Conservation (phyloP, 1,139 yeast genomes). For the Citeromyces siamensis region DNA sequence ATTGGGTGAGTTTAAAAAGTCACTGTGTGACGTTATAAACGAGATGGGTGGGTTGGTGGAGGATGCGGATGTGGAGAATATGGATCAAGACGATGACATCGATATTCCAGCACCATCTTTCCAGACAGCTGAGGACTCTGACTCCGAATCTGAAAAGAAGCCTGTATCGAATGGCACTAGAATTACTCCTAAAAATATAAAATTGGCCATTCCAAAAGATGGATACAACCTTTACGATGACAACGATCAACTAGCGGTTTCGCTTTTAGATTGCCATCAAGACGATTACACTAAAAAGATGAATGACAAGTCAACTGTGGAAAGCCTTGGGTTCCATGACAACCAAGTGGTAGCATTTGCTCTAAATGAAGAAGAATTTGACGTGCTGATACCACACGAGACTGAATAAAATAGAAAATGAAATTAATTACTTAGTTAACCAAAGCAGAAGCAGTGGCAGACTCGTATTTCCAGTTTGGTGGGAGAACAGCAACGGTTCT, state of each 20-base stretch:
- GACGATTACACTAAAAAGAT: constrained; percentile 7
- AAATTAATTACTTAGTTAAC: constrained; percentile 51
- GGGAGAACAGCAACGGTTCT: constrained; percentile 98
- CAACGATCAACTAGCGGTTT: constrained; percentile 14
- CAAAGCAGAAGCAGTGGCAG: constrained; percentile 99
- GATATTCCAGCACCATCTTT: constrained; percentile 22
- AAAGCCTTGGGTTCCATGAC: constrained; percentile 11
- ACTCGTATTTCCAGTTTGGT: constrained; percentile 99
- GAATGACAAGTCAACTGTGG: constrained; percentile 7
- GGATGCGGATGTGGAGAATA: constrained; percentile 9
- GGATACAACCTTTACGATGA: constrained; percentile 25
- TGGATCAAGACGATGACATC: constrained; percentile 9
- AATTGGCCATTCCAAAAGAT: constrained; percentile 30
- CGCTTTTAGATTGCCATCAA: constrained; percentile 10
- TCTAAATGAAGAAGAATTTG: constrained; percentile 24
- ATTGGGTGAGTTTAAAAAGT: constrained; percentile 19
- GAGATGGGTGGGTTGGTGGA: constrained; percentile 30
- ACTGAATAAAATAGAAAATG: constrained; percentile 4
- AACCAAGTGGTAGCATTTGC: constrained; percentile 24
- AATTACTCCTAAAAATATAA: constrained; percentile 15
- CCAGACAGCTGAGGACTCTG: constrained; percentile 17
- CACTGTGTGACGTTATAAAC: constrained; percentile 26
- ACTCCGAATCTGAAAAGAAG: constrained; percentile 10
- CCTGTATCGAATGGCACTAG: constrained; percentile 9
- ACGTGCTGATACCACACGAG: constrained; percentile 25